phyloP scores from a whole-genome alignment of 345 rosid species.

The Lenwebbia sp. region DNA sequence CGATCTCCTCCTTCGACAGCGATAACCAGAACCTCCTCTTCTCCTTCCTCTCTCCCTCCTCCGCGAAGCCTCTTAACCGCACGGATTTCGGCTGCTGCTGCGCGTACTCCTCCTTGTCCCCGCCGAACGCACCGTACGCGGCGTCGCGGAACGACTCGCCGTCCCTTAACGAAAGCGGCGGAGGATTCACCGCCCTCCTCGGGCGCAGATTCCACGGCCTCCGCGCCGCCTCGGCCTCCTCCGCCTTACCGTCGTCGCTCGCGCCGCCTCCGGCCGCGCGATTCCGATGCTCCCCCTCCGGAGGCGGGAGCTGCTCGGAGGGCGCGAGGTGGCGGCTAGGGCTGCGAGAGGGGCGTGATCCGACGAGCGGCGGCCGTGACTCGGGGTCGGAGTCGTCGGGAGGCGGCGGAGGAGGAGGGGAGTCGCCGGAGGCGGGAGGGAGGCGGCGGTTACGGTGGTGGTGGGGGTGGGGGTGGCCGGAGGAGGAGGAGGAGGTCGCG shows the following conservation, averaged over 20 bases:
- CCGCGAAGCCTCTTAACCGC: constrained; percentile 49
- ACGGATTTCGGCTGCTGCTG: constrained; percentile 34
- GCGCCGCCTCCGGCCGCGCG: background rate
- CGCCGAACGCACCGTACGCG: constrained; percentile 14
- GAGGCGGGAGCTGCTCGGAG: constrained; percentile 15
- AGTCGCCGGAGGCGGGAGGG: constrained; percentile 27
- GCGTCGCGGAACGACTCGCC: background rate
- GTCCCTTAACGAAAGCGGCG: background rate
- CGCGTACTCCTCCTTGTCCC: constrained; percentile 31
- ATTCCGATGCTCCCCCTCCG: constrained; percentile 48
- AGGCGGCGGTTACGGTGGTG: background rate
- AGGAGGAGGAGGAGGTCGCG: constrained; percentile 9
- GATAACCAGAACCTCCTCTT: constrained; percentile 65
- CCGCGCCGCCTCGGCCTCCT: constrained; percentile 15
- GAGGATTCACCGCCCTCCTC: constrained; percentile 15
- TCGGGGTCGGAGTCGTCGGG: constrained; percentile 6
- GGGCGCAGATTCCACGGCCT: constrained; percentile 85
- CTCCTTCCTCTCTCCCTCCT: constrained; percentile 37
- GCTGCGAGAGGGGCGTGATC: background rate
- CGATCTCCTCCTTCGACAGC: constrained; percentile 75
- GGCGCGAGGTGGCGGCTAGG: background rate
- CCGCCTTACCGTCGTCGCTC: constrained; percentile 1
- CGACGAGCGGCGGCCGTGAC: constrained; percentile 9
- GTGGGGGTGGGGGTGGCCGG: background rate
- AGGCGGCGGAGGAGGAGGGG: constrained; percentile 1